A percentile compares a stretch with the other conserved stretches of the same genome.
phyloP scores from a whole-genome alignment of 257 asterid genomes.

The Nicotiana noctiflora region DNA sequence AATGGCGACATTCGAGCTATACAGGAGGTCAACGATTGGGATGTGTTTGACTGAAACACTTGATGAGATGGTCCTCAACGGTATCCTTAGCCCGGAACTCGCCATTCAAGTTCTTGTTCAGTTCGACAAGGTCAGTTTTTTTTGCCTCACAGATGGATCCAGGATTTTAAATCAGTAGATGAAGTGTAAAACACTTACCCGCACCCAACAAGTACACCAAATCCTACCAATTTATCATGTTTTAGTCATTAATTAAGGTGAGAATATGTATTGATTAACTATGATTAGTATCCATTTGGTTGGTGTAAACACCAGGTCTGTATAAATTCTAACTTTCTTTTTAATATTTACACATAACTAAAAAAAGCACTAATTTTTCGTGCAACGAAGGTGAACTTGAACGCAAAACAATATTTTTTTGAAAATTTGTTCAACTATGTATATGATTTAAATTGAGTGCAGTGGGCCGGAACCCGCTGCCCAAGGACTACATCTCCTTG shows the following conservation, averaged over 20 bases:
- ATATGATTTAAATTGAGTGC: not conserved
- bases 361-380: not conserved
- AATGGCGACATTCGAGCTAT: constrained; percentile 93
- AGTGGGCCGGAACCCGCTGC: not conserved
- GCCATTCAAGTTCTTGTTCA: constrained; percentile 94
- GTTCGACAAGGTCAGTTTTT: constrained; percentile 75
- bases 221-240: no score
- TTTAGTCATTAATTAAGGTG: no score
- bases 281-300: no score
- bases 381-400: not conserved
- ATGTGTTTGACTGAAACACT: constrained; percentile 86
- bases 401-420: not conserved
- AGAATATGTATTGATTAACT: no score
- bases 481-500: not conserved
- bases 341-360: no score
- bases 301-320: no score
- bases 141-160: not conserved
- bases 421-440: not conserved
- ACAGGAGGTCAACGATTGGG: constrained; percentile 85
- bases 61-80: constrained; percentile 77
- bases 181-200: no score
- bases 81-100: constrained; percentile 72
- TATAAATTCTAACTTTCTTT: no score
- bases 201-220: no score
- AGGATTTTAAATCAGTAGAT: not conserved